Evolutionary conservation across 768 basidiomycete genomes (phyloP).

Genomic region (Mycena kentingensis): DNA sequence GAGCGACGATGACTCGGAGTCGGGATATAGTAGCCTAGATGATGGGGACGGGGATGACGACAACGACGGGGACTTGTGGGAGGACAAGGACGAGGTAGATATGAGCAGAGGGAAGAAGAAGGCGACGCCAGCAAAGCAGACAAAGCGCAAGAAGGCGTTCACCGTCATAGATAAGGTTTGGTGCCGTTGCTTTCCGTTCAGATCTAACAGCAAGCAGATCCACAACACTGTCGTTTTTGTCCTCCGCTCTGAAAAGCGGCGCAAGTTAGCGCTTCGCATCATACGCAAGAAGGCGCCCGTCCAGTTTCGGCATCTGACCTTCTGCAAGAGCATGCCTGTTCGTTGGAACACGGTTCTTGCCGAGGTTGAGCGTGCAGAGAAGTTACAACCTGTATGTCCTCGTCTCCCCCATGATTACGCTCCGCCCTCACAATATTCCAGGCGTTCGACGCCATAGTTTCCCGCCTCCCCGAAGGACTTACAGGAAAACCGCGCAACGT

Average conservation of each 20-base stretch:
- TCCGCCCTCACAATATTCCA: neutral
- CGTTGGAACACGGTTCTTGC: constrained; percentile 18
- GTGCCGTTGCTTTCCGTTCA: too few relatives aligned
- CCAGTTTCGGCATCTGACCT: constrained; percentile 9
- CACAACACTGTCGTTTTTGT: constrained; percentile 5
- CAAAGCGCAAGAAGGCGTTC: too few relatives aligned
- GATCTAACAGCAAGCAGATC: too few relatives aligned
- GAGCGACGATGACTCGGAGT: too few relatives aligned
- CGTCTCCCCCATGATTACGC: neutral
- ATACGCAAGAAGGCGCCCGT: constrained; percentile 6
- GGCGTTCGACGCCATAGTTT: constrained; percentile 13
- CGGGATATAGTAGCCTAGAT: too few relatives aligned
- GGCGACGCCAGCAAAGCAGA: too few relatives aligned
- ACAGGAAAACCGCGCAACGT: constrained; percentile 2
- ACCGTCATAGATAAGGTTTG: too few relatives aligned
- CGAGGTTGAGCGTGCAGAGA: constrained; percentile 7
- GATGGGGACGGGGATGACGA: too few relatives aligned
- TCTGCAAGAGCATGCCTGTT: constrained; percentile 16
- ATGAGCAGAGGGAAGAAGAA: too few relatives aligned
- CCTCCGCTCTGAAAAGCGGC: constrained; percentile 15
- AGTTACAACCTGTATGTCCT: constrained; percentile 4
- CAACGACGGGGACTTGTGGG: too few relatives aligned
- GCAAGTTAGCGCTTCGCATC: neutral
- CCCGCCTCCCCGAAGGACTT: neutral
- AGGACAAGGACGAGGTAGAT: too few relatives aligned